Base-by-base conservation (phyloP, 768 basidiomycete genomes). In the Trametes cubensis region DNA sequence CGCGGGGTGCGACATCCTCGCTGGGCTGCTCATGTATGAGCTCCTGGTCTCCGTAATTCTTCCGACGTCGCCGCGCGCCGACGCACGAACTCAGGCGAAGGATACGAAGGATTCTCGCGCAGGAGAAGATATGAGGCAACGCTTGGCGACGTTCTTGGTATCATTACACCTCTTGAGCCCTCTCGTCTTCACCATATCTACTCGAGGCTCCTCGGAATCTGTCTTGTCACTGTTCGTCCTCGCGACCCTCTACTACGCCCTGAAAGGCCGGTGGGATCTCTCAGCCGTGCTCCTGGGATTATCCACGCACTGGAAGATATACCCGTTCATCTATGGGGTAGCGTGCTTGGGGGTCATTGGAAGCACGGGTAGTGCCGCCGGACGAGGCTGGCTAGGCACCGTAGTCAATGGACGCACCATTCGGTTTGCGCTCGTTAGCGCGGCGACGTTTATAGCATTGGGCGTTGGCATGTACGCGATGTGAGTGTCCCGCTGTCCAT, bases 301-400 rank as follows among this genome's bases (percentile, higher is more conserved):
- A 42, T 88, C 91, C 63, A 87, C 94, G 0, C 95, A 98, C 69
- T 96, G 94, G 92, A 99, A 99, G 76, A 92, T 99, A 58, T 98
- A 97, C 70, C 97, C 97, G 0, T 79, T 95, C 66, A 85, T 99
- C 58, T 98, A 98, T 72, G 92, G 89, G 0, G 81, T 89, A n/a
- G 83, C 86, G 40, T 87, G 92, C 62, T 75, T 94, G 58, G 83
- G 85, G 0, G 79, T 83, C 45, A 74, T 89, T 50, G 73, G 74
- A 5, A 42, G 61, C 11, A 67, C 66, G 41, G 53, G 50, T 3
- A 60, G 50, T 3, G 61, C 49, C 3, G 74, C 74, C 17, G 51
- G 61, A 3, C 66, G 65, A 54, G 73, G 65, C n/a, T 79, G 74
- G 63, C n/a, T 81, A 52, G 69, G 62, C 66, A 74, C 72, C 14